Percentiles rank a stretch among this genome's conserved stretches.
Evolutionary conservation across 1,284 basidiomycete species (phyloP).

Genomic region (Trametes sp.): DNA sequence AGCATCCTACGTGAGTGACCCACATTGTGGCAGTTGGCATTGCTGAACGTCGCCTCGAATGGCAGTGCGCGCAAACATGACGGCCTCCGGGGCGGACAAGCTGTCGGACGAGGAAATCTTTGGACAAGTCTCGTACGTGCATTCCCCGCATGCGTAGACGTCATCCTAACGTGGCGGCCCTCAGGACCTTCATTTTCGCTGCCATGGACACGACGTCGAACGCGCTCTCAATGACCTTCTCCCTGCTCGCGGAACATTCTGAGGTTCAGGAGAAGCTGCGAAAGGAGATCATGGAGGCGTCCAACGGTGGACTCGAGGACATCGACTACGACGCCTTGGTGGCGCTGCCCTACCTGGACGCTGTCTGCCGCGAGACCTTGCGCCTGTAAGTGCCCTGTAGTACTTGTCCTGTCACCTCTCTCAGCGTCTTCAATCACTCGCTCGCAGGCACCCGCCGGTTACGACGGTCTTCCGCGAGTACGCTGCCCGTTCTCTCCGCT

Average conservation of each 20-base stretch:
- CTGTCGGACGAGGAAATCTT: slow-evolving; percentile 38
- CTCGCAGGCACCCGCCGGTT: slow-evolving; percentile 10
- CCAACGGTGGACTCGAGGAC: slow-evolving; percentile 22
- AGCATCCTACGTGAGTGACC: slow-evolving; percentile 37
- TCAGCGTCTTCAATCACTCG: too few species aligned
- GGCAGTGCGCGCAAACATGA: slow-evolving; percentile 30
- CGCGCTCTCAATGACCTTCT: slow-evolving; percentile 37
- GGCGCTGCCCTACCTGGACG: slow-evolving; percentile 41
- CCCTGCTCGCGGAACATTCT: slow-evolving; percentile 32
- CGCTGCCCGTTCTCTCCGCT: neutral
- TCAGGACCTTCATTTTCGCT: slow-evolving; percentile 24
- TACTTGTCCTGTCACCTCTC: too few species aligned
- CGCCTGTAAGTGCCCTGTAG: slow-evolving; percentile 30
- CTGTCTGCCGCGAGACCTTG: slow-evolving; percentile 42
- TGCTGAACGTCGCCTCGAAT: neutral
- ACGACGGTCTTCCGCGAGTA: slow-evolving; percentile 11
- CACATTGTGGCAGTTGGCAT: neutral
- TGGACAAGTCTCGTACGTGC: slow-evolving; percentile 38
- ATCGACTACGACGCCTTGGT: slow-evolving; percentile 40
- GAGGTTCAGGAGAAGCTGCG: slow-evolving; percentile 31
- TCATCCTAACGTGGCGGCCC: slow-evolving; percentile 24
- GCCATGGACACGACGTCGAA: slow-evolving; percentile 39
- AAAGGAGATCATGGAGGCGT: slow-evolving; percentile 33
- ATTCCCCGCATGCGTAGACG: neutral
- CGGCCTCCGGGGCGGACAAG: slow-evolving; percentile 32